Evolutionary conservation across 192 early-diverging fungal species (phyloP).

Genomic region (Podila minutissima): DNA sequence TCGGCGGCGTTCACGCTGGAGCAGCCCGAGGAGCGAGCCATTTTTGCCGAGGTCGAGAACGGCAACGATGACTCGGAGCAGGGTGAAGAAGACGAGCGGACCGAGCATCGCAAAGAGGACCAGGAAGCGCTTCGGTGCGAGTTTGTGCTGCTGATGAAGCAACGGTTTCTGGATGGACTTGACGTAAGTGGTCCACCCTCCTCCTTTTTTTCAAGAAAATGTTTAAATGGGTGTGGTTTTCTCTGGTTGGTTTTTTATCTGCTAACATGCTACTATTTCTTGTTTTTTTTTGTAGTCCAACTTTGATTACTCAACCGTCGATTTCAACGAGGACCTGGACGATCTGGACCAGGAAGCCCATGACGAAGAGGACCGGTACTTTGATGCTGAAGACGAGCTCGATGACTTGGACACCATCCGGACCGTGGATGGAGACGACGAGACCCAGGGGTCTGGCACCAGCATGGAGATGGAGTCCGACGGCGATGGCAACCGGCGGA

Average conservation of each 20-base stretch:
- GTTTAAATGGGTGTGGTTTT: no score
- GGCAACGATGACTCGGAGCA: conserved; percentile 17
- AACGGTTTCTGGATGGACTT: conserved; percentile 43
- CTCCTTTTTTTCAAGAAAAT: not conserved
- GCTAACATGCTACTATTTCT: not conserved
- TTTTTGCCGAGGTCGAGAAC: conserved; percentile 24
- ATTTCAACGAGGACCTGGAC: conserved; percentile 47
- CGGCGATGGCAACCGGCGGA: no score
- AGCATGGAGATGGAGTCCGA: no score
- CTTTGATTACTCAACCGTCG: conserved; percentile 43
- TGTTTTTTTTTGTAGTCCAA: not conserved
- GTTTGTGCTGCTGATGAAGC: conserved; percentile 50
- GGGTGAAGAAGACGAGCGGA: conserved; percentile 15
- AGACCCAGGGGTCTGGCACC: no score
- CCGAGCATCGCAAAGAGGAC: conserved; percentile 28
- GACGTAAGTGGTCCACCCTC: conserved; percentile 3
- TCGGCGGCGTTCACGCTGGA: conserved; percentile 30
- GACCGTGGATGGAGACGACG: no score
- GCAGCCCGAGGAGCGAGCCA: conserved; percentile 24
- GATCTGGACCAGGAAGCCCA: conserved; percentile 43
- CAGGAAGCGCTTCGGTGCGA: conserved; percentile 32
- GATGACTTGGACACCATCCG: not conserved
- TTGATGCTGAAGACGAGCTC: conserved; percentile 34
- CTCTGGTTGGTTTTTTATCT: not conserved
- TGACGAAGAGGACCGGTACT: conserved; percentile 39